Evolutionary conservation across 2,329 filamentous ascomycete genomes (phyloP).

Genomic region (Calonectria pteridis): DNA sequence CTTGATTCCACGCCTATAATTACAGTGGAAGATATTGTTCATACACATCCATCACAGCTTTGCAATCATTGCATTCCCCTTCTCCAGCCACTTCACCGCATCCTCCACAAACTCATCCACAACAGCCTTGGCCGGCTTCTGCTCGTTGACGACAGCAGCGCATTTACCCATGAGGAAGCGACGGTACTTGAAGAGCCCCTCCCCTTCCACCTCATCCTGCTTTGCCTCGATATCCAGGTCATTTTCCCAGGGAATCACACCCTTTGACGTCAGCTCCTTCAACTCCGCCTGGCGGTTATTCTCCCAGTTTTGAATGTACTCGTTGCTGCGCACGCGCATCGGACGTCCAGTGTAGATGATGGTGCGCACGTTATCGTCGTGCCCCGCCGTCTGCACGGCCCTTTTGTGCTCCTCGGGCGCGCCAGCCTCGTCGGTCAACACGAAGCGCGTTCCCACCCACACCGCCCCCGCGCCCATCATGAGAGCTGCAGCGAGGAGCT

Average conservation of each 20-base stretch:
- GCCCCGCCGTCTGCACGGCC: conserved; percentile 88
- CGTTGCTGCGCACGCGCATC: conserved; percentile 91
- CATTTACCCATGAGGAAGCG: conserved; percentile 98
- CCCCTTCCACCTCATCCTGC: conserved; percentile 81
- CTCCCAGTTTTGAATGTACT: conserved; percentile 97
- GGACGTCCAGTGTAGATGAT: conserved; percentile 99
- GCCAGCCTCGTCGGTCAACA: conserved; percentile 93
- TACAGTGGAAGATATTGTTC: not conserved
- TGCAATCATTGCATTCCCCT: conserved; percentile 75
- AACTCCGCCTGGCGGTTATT: conserved; percentile 90
- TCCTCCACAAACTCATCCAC: conserved; percentile 94
- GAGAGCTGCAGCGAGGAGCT: conserved; percentile 87
- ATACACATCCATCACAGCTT: conserved; percentile 69
- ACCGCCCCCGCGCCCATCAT: conserved; percentile 94
- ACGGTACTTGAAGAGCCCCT: conserved; percentile 90
- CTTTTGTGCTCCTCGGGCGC: conserved; percentile 95
- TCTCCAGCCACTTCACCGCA: conserved; percentile 78
- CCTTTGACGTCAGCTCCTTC: conserved; percentile 89
- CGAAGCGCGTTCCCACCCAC: conserved; percentile 97
- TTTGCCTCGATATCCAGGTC: conserved; percentile 85
- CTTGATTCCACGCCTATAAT: not conserved
- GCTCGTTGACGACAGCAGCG: conserved; percentile 92
- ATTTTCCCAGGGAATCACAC: conserved; percentile 91
- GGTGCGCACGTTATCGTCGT: conserved; percentile 96
- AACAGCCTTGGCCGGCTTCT: conserved; percentile 89